Base-by-base conservation (phyloP, 768 basidiomycete species). In the Podaxis sp. region DNA sequence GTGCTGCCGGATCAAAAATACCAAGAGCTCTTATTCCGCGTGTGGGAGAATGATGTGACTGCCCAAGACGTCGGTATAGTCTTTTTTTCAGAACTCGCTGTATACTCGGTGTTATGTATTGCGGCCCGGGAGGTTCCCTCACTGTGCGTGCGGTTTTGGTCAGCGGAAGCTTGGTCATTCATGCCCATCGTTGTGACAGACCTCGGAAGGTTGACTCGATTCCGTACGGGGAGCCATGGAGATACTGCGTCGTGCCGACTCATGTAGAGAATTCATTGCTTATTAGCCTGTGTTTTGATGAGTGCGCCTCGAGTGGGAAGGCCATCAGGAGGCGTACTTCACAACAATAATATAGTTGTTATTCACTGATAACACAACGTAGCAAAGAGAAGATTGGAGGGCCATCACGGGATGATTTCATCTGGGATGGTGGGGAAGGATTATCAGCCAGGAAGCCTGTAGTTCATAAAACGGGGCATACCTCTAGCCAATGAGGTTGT, bases 1-100 rank as follows among this genome's bases (percentile, higher is more conserved):
- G n/a, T 12, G 24, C 11, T 38, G 15, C 38, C 60, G 60, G 60
- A 61, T 61, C 60, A 61, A 61, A 58, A 61, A 55, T 61, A 55
- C 53, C 41, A 46, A 46, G 52, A 25, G 59, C 41, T 53, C 13
- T 46, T 37, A 29, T 24, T 60, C 29, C 8, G 53, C 29, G 4
- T 50, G 59, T 55, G 53, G 29, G 53, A 55, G 36, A 47, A 38
- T 61, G 59, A 61, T 54, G 38, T 25, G 53, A 37, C 33, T 27
- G 13, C 12, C 49, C 19, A 46, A 46, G n/a, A 41, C 29, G 59
- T 25, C 36, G 15, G 51, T 17, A 22, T 17, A 27, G 3, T 46
- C 43, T 19, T 47, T 58, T 58, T 58, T 58, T 36, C 27, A 58
- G 17, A 17, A 40, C 15, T 29, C 60, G 60, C 60, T 33, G 60